These are phyloP conservation scores for Protomyces pachydermus DNA, from an alignment of 1,139 yeast species.

Conservation along the genomic window DNA sequence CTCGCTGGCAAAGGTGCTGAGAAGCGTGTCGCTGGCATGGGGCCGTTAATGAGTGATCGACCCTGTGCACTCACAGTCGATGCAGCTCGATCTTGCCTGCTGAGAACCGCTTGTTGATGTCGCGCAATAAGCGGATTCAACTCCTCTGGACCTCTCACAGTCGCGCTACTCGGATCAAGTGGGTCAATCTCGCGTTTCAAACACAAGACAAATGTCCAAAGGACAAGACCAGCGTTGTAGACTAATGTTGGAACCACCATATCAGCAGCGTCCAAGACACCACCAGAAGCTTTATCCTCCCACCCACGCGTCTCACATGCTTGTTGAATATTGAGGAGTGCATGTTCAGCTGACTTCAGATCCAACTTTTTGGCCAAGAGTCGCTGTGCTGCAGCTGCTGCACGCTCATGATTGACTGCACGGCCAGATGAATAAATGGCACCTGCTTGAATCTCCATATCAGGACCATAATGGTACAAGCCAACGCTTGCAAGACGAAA, in stretches of 20 bases:
- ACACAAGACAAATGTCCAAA: neutral
- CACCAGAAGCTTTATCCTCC: neutral
- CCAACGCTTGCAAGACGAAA: neutral
- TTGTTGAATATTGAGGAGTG: neutral
- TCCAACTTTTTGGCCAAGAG: neutral
- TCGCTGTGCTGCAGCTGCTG: neutral
- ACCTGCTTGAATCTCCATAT: slow-evolving; percentile 2
- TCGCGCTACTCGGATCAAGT: neutral
- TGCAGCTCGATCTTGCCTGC: neutral
- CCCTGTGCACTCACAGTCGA: neutral
- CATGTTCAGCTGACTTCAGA: neutral
- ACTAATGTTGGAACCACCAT: neutral
- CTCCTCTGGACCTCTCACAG: neutral
- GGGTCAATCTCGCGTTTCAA: neutral
- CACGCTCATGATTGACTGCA: slow-evolving; percentile 1
- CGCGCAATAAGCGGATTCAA: neutral
- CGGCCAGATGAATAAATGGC: neutral
- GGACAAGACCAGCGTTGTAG: neutral
- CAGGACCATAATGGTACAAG: neutral
- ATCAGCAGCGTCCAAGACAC: neutral
- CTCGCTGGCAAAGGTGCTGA: neutral
- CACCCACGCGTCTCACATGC: neutral
- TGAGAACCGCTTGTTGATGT: neutral
- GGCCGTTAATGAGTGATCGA: neutral
- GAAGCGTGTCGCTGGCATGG: neutral